phyloP scores from a whole-genome alignment of 306 rosid genomes.

The Chamaecrista fasciculata region DNA sequence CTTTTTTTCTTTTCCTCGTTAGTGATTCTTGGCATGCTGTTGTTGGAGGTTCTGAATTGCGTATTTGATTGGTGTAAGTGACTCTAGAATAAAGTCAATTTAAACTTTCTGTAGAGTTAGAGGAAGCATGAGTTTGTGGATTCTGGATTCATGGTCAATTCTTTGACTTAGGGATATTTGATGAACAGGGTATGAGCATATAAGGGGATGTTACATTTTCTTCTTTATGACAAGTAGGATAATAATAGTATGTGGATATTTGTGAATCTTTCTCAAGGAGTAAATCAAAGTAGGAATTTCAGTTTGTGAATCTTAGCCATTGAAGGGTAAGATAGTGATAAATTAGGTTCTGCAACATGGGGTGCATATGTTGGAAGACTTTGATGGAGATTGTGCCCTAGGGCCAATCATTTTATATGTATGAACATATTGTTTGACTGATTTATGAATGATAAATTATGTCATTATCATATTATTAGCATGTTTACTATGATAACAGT shows the following conservation, averaged over 20 bases:
- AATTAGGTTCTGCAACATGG: constrained; percentile 51
- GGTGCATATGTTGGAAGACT: constrained; percentile 59
- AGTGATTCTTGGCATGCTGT: neutral
- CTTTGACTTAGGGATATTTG: neutral
- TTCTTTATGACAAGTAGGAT: constrained; percentile 16
- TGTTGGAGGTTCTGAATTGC: constrained; percentile 31
- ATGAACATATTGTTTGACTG: too few relatives aligned
- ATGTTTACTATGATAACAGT: too few relatives aligned
- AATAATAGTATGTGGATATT: constrained; percentile 27
- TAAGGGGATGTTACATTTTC: constrained; percentile 24
- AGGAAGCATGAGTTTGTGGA: neutral
- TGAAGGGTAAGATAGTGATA: constrained; percentile 24
- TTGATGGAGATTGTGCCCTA: too few relatives aligned
- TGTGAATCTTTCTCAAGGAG: constrained; percentile 35
- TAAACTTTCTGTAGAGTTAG: constrained; percentile 24
- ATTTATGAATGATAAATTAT: too few relatives aligned
- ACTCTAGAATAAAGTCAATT: constrained; percentile 32
- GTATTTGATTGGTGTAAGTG: constrained; percentile 26
- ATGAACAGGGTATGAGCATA: constrained; percentile 28
- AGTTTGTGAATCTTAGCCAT: constrained; percentile 21
- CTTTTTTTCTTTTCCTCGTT: neutral
- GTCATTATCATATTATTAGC: too few relatives aligned
- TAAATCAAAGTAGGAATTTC: constrained; percentile 28
- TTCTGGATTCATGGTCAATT: constrained; percentile 22
- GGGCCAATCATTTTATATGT: too few relatives aligned